Percentiles rank a stretch among this genome's conserved stretches.
phyloP scores from a whole-genome alignment of 2,329 filamentous ascomycete species.

The Colletotrichum liriopes region DNA sequence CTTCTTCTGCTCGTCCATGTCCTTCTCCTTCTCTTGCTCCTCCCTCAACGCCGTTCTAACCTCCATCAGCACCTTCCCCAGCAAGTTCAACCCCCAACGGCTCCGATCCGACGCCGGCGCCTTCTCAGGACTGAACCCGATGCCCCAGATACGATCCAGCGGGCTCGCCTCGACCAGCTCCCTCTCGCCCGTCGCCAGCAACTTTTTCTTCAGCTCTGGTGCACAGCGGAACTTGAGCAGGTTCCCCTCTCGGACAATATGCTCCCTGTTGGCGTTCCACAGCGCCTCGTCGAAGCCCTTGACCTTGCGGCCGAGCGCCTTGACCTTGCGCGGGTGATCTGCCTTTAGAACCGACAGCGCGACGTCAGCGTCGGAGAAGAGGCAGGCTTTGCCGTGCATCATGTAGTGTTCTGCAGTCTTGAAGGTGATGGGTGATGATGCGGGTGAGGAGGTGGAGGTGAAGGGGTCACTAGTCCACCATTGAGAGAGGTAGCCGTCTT shows the following conservation, averaged over 20 bases:
- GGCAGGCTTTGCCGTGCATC: constrained; percentile 69
- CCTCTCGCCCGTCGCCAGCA: constrained; percentile 72
- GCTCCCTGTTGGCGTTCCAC: constrained; percentile 67
- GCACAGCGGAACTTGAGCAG: constrained; percentile 71
- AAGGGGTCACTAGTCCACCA: constrained; percentile 65
- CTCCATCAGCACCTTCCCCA: constrained; percentile 75
- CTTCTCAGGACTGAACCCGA: constrained; percentile 70
- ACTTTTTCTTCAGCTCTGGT: constrained; percentile 59
- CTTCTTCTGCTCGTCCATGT: background rate
- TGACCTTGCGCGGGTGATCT: constrained; percentile 63
- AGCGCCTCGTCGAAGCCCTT: constrained; percentile 63
- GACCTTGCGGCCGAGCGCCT: constrained; percentile 70
- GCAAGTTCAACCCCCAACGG: constrained; percentile 75
- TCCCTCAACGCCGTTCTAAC: constrained; percentile 68
- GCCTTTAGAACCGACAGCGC: constrained; percentile 66
- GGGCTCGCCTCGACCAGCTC: constrained; percentile 76
- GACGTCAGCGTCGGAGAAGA: constrained; percentile 62
- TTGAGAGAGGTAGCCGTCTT: constrained; percentile 72
- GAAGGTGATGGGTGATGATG: constrained; percentile 56
- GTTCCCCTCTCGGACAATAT: constrained; percentile 72
- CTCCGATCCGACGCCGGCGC: constrained; percentile 61
- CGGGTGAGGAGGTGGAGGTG: constrained; percentile 60
- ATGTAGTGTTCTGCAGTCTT: constrained; percentile 71
- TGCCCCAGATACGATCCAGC: constrained; percentile 75
- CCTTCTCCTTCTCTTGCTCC: constrained; percentile 49